Conservation (phyloP, 1,284 basidiomycete genomes). For the Apiotrichum porosum region DNA sequence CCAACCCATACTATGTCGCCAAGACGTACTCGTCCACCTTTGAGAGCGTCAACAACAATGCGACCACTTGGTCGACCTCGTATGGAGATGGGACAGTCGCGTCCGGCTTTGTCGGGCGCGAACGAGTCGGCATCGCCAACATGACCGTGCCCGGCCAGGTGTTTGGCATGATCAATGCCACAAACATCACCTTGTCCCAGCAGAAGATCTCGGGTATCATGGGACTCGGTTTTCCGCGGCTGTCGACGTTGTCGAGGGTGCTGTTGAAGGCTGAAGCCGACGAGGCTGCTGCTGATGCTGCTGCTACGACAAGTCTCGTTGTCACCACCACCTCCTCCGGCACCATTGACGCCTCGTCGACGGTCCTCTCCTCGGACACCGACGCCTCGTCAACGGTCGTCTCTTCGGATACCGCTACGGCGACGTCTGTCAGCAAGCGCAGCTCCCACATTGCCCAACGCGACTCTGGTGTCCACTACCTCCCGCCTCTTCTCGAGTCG, state of each 20-base stretch:
- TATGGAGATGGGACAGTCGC: constrained; percentile 35
- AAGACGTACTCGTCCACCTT: constrained; percentile 23
- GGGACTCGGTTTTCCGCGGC: constrained; percentile 48
- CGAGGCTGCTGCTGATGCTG: background rate
- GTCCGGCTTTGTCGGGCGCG: constrained; percentile 33
- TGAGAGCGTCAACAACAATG: constrained; percentile 25
- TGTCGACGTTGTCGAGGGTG: constrained; percentile 22
- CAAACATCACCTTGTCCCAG: constrained; percentile 42
- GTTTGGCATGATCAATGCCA: constrained; percentile 40
- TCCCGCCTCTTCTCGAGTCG: constrained; percentile 36
- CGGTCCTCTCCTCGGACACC: background rate
- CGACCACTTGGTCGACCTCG: constrained; percentile 22
- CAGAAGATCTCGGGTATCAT: constrained; percentile 48
- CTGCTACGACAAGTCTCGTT: too few relatives aligned
- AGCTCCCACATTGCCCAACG: constrained; percentile 5
- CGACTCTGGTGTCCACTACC: constrained; percentile 17
- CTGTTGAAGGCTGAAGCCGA: constrained; percentile 6
- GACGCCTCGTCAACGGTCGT: background rate
- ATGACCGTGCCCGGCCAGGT: constrained; percentile 22
- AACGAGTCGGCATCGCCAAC: constrained; percentile 27
- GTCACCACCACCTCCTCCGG: background rate
- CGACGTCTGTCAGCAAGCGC: background rate
- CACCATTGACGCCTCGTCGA: background rate
- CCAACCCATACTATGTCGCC: constrained; percentile 36
- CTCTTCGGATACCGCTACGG: background rate